Evolutionary conservation across 2,329 filamentous ascomycete species (phyloP), one percentile per base, ranked within the genome.

Genomic region (Graphiopsis chlorocephala): DNA sequence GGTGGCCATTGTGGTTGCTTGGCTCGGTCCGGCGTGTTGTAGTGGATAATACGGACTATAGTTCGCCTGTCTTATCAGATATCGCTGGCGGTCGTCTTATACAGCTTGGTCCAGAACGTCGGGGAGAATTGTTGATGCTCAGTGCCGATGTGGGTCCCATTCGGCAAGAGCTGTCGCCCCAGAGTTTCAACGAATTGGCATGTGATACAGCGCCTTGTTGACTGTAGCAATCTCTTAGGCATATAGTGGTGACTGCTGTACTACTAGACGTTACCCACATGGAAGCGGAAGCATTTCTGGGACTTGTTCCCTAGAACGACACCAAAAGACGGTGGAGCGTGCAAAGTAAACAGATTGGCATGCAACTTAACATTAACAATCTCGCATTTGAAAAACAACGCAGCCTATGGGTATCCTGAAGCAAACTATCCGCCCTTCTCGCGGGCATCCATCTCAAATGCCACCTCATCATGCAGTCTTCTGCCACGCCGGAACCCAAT

Each of bases 381-480:
- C 38, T 45, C 38, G 23, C n/a, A 35, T 61, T 38, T 47, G 12
- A 17, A 12, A 25, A 23, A 14, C 28, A 55, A 62, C 60, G 59
- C 59, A 35, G 20, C 59, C 29, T 52, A 45, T 62, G 60, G 60
- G 60, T 62, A 62, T 62, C 60, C 60, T 55, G 45, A 62, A 62
- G 25, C 48, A 62, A 45, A 17, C 48, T 17, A 45, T 23, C 25
- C 26, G 20, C 48, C 48, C 6, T n/a, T 12, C 17, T 38, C 29
- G 23, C n/a, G n/a, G n/a, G n/a, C 17, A 28, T 15, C n/a, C 48
- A 15, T 56, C 3, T 20, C 20, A 10, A 29, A 7, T 15, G 25
- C 23, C 14, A 12, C n/a, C 31, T 26, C 14, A 31, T 60, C 25
- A 55, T 11, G 33, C 23, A 25, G 48, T 55, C 60, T 55, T 45